phyloP scores from a whole-genome alignment of 1,284 basidiomycete species.

The Leccinum variabile region DNA sequence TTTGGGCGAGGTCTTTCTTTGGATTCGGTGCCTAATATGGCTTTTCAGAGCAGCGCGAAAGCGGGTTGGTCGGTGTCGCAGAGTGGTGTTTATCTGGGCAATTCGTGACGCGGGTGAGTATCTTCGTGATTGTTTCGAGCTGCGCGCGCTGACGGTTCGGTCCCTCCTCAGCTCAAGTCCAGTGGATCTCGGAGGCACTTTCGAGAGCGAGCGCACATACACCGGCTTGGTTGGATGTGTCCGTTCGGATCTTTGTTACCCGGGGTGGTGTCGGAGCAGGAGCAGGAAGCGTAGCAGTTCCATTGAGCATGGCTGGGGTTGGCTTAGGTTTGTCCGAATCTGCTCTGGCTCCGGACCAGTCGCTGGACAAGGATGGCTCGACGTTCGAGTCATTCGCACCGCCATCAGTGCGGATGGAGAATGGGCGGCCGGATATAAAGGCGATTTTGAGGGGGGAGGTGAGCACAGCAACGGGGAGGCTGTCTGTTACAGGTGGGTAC shows the following conservation, averaged over 20 bases:
- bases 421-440: constrained; percentile 24
- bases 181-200: constrained; percentile 38
- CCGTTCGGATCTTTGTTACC: constrained; percentile 37
- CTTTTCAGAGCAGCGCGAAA: constrained; percentile 30
- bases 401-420: constrained; percentile 19
- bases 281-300: neutral
- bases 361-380: constrained; percentile 14
- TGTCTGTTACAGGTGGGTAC: constrained; percentile 30
- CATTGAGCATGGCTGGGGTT: neutral
- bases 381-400: constrained; percentile 10
- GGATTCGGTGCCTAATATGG: neutral
- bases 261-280: constrained; percentile 5
- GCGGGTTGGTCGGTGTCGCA: constrained; percentile 29
- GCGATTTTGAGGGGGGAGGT: constrained; percentile 26
- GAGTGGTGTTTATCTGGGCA: constrained; percentile 41
- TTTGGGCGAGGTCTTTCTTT: neutral
- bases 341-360: constrained; percentile 13
- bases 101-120: constrained; percentile 39
- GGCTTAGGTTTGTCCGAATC: neutral
- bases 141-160: neutral
- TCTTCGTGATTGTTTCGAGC: neutral
- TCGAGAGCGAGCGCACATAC: constrained; percentile 23
- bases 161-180: constrained; percentile 26
- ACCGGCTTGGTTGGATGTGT: constrained; percentile 30
- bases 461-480: constrained; percentile 23